Evolutionary conservation across 345 rosid genomes (phyloP), one percentile per base, ranked within the genome.

Genomic region (Linum usitatissimum): DNA sequence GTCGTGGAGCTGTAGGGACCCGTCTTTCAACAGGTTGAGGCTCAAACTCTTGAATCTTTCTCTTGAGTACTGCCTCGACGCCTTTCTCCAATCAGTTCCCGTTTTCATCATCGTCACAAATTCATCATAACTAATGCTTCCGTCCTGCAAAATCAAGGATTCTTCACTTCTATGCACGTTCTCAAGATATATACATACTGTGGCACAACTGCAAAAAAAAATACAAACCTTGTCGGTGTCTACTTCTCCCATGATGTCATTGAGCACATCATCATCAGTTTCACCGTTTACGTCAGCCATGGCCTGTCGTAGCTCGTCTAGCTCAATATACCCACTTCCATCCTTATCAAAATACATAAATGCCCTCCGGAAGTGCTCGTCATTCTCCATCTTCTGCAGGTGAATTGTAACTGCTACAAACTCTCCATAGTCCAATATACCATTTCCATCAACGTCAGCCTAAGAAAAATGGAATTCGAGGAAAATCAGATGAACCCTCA

Each of bases 11-110:
- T 84, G 95, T 71, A 92, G 71, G 3, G 98, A 92, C 40, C 98
- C 98, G 62, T 92, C 96, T 76, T 92, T 92, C 98, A 92, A 87
- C 74, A 92, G 73, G 71, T 92, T 89, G 42, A 89, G 62, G 70
- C 98, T 92, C 81, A 92, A 77, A 63, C 95, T 92, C 85, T 92
- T 92, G 80, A 87, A 92, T 60, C 98, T 85, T 82, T 92, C 98
- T 70, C 98, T 75, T 14, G 98, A 92, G 75, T 92, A 92, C 71
- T 92, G 98, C 13, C 98, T 80, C 1, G 98, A 92, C 0, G 98
- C 98, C 83, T 92, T 92, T 76, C 98, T 84, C 98, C 98, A 92
- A 57, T 92, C 98, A 0, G 98, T 92, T 74, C 98, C 98, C 5
- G 98, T 72, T 89, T 89, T 92, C 98, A 92, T 92, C 98, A 92